Evolutionary conservation across 192 early-diverging fungal genomes (phyloP).

Genomic region (Coemansia sp.): DNA sequence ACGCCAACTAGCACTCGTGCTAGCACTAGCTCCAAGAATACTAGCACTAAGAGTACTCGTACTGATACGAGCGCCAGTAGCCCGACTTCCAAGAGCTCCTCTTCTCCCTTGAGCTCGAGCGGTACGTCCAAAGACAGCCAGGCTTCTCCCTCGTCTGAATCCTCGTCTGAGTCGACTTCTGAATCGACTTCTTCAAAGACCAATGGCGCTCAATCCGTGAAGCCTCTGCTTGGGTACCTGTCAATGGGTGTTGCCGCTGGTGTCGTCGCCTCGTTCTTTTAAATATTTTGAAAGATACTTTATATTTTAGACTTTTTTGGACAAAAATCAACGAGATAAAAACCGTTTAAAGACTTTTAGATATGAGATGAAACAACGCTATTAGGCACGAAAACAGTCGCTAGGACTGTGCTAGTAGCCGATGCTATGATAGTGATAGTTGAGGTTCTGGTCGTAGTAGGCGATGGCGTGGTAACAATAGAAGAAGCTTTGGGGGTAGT

Average conservation of each 20-base stretch:
- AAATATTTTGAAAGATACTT: not conserved
- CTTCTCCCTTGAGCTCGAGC: not conserved
- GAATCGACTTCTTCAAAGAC: not conserved
- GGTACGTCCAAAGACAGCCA: not conserved
- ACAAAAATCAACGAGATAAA: not conserved
- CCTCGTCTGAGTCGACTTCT: not conserved
- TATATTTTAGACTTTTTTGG: not conserved
- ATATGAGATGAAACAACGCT: not conserved
- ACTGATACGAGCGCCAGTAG: not conserved
- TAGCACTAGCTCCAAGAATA: not conserved
- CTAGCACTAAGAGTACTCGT: not conserved
- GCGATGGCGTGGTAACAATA: not conserved
- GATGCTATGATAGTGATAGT: not conserved
- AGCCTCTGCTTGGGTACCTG: not conserved
- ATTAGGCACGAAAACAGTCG: not conserved
- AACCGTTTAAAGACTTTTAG: not conserved
- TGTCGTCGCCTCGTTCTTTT: not conserved
- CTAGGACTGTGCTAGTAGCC: not conserved
- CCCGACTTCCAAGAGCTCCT: not conserved
- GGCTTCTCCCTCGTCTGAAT: not conserved
- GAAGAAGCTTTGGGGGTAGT: not conserved
- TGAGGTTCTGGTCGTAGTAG: constrained; percentile 4
- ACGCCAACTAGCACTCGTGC: not conserved
- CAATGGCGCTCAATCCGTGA: not conserved
- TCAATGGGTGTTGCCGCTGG: not conserved